Percentiles rank a stretch among this genome's conserved stretches.
Conservation (phyloP, 352 stramenopile genomes). For the Globisporangium nagaii region DNA sequence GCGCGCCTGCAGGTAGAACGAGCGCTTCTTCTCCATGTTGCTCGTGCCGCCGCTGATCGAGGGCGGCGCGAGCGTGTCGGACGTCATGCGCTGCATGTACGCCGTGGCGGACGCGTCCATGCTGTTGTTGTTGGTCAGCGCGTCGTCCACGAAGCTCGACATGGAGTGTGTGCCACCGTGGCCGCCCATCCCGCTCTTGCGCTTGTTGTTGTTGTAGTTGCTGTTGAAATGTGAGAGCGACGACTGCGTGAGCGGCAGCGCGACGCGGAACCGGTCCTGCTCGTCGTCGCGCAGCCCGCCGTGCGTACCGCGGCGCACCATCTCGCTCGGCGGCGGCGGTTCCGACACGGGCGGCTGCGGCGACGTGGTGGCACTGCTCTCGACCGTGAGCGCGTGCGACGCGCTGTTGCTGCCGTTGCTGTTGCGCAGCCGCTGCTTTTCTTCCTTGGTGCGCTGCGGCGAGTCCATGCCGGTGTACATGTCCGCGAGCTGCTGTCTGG, state of each 20-base stretch:
- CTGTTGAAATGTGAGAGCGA: background rate
- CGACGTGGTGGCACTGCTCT: slow-evolving; percentile 6
- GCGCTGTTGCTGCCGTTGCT: background rate
- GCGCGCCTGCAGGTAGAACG: slow-evolving; percentile 35
- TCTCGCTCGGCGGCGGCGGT: background rate
- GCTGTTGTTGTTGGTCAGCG: background rate
- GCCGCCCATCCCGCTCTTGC: background rate
- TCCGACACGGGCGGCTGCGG: background rate
- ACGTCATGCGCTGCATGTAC: slow-evolving; percentile 6
- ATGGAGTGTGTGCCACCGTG: background rate
- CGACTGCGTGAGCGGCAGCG: slow-evolving; percentile 5
- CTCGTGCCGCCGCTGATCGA: background rate
- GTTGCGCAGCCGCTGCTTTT: background rate
- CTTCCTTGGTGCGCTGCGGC: slow-evolving; percentile 3
- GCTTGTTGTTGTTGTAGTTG: background rate
- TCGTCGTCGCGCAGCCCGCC: slow-evolving; percentile 12
- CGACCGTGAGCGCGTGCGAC: slow-evolving; percentile 4
- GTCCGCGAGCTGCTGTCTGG: too few relatives aligned
- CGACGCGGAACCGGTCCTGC: slow-evolving; percentile 4
- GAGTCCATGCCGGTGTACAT: slow-evolving; percentile 18
- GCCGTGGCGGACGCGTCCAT: background rate
- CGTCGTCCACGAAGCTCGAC: slow-evolving; percentile 8
- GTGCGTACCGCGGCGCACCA: slow-evolving; percentile 3
- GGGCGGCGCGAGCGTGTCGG: background rate
- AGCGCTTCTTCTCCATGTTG: slow-evolving; percentile 43